Evolutionary conservation across 345 rosid species (phyloP), one percentile per base, ranked within the genome.

Genomic region (Eucalyptus regnans): DNA sequence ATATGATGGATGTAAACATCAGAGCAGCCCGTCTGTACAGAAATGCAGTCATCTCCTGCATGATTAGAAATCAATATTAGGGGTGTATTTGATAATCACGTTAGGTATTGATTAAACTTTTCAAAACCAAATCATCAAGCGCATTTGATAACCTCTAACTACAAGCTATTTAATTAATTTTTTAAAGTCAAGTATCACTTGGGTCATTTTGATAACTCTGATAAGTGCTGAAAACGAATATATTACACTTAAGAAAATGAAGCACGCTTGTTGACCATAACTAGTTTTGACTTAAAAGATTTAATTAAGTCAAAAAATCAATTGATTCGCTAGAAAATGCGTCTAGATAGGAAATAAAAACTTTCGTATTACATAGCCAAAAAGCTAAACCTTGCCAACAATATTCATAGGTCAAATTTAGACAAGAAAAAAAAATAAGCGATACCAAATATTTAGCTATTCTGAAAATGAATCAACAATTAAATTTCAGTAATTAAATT

Each of bases 1-100:
- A 94, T 93, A 54, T 96, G 96, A 90, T 96, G 99, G 54, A 97
- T 89, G 89, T 96, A 95, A 51, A 96, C 90, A 86, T 96, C 94
- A 44, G 97, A 94, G 94, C 97, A 96, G 86, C 99, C 99, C 12
- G 96, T 96, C 91, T 94, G 99, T 85, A 96, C 96, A 90, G 99
- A 97, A 80, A 97, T 90, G 93, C 99, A 96, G 92, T 96, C 99
- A 94, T 97, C 99, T 88, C 97, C 99, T 96, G 92, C 88, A 88
- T 49, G 25, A 43, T 49, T 14, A 85, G 2, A 90, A 76, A 41
- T 44, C 14, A 41, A 41, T 76, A 12, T 8, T 41, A 20, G 12
- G 3, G 27, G 27, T 10, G 15, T 20, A 29, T 37, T 37, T 76
- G 83, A 76, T 76, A 17, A 37, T 27, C 46, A 9, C 46, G 2